Evolutionary conservation across 2,329 filamentous ascomycete species (phyloP).

Genomic region (Xylariaceae sp.): DNA sequence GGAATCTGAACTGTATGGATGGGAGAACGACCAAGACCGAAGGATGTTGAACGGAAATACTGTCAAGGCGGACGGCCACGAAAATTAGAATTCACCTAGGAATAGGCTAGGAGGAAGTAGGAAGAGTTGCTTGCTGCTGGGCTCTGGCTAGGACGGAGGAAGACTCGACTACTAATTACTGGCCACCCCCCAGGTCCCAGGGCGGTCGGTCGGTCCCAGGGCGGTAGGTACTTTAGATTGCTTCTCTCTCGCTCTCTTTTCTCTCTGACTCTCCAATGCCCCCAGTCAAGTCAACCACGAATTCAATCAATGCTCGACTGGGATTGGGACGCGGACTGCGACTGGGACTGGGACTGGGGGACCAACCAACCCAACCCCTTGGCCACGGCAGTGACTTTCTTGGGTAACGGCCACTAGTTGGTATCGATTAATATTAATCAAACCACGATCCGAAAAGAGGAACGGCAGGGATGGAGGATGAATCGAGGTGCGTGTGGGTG

Average conservation of each 20-base stretch:
- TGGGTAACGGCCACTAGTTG: background rate
- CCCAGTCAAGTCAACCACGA: background rate
- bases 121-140: background rate
- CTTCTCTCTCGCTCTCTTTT: too few species aligned
- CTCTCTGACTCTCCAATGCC: conserved; percentile 8
- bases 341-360: too few species aligned
- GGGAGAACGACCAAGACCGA: too few species aligned
- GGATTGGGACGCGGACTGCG: background rate
- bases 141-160: too few species aligned
- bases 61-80: background rate
- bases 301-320: background rate
- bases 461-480: background rate
- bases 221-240: conserved; percentile 5
- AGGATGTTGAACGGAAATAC: background rate
- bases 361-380: background rate
- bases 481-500: background rate
- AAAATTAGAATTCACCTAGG: background rate
- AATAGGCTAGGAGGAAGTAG: background rate
- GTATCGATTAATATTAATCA: background rate
- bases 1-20: too few species aligned
- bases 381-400: background rate
- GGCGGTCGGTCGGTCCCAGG: conserved; percentile 8
- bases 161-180: too few species aligned
- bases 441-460: background rate
- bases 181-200: background rate